A percentile compares a stretch with the other conserved stretches of the same genome.
Evolutionary conservation across 2,329 filamentous ascomycete species (phyloP).

Genomic region (Ceratocystis lukuohia): DNA sequence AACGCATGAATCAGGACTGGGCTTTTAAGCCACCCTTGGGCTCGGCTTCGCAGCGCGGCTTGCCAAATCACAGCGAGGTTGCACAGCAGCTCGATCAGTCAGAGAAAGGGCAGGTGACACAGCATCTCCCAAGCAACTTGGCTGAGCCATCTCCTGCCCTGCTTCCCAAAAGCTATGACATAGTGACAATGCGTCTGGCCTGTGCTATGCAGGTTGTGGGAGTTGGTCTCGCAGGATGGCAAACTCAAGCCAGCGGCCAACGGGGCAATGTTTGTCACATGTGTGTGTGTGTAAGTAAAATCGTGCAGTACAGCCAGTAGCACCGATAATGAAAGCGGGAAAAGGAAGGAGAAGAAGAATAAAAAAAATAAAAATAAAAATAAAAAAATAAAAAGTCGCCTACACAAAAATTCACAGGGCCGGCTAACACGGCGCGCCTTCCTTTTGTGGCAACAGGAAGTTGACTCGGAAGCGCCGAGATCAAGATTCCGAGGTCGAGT

Average conservation of each 20-base stretch:
- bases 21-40: background rate
- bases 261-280: background rate
- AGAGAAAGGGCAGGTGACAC: background rate
- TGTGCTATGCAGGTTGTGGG: background rate
- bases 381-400: background rate
- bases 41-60: constrained; percentile 25
- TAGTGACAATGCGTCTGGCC: background rate
- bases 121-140: background rate
- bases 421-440: background rate
- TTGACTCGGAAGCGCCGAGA: background rate
- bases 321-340: background rate
- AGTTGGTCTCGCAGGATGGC: background rate
- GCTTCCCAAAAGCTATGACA: background rate
- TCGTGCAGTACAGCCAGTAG: background rate
- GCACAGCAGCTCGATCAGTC: background rate
- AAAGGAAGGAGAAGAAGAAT: background rate
- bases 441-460: background rate
- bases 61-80: background rate
- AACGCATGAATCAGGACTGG: background rate
- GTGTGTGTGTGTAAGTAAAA: background rate
- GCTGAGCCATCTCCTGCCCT: background rate
- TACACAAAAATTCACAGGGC: background rate
- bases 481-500: background rate
- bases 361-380: background rate
- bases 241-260: background rate